phyloP scores from a whole-genome alignment of 1,284 basidiomycete genomes.

The Fomes fomentarius region DNA sequence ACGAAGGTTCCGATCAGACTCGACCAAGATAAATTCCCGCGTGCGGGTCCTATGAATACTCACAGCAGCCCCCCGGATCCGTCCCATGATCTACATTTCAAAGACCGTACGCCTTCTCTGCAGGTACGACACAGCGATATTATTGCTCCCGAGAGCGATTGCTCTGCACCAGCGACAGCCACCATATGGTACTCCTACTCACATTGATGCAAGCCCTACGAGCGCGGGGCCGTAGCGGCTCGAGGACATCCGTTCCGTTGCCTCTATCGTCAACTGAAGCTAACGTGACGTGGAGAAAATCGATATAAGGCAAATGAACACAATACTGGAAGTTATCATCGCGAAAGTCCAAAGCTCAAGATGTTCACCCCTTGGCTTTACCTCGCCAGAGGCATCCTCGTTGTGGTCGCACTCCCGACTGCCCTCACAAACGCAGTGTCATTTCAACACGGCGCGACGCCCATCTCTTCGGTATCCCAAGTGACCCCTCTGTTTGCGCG shows the following conservation, averaged over 20 bases:
- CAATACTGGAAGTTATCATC: no score
- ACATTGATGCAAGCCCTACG: neutral
- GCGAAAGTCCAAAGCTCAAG: neutral
- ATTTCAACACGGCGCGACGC: neutral
- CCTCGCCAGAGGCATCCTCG: slow-evolving; percentile 10
- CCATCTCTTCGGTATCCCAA: slow-evolving; percentile 7
- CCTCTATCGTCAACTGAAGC: no score
- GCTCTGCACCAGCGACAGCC: slow-evolving; percentile 4
- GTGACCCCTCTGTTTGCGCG: slow-evolving; percentile 14
- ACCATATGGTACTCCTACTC: slow-evolving; percentile 16
- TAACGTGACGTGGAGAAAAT: neutral
- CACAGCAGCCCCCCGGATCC: no score
- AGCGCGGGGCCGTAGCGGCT: no score
- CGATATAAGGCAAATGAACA: slow-evolving; percentile 7
- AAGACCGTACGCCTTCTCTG: slow-evolving; percentile 1
- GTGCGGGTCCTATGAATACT: no score
- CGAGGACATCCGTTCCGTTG: no score
- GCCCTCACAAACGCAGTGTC: slow-evolving; percentile 7
- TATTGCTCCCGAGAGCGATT: neutral
- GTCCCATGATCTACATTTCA: slow-evolving; percentile 16
- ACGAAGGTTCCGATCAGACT: slow-evolving; percentile 15
- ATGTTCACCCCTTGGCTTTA: slow-evolving; percentile 15
- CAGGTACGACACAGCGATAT: neutral
- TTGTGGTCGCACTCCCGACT: slow-evolving; percentile 8
- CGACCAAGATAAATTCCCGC: neutral